phyloP scores from a whole-genome alignment of 129 eudicot species.

The Gnaphalium uliginosum region DNA sequence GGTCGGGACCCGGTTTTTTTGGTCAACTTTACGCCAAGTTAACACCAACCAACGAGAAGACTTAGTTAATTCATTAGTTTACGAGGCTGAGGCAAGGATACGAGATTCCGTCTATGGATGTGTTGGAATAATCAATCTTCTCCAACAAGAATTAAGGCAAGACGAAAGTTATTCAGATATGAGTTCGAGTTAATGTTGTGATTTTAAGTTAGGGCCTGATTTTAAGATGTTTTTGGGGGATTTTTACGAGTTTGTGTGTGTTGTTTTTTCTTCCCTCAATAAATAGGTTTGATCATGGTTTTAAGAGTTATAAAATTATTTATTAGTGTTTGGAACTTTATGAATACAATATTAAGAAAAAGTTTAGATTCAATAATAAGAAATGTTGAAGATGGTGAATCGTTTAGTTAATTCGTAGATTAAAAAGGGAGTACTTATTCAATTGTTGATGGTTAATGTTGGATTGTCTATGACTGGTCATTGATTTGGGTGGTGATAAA shows the following conservation, averaged over 20 bases:
- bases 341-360: neutral
- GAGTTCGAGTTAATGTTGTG: neutral
- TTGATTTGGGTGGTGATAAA: no score
- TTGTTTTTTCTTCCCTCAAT: no score
- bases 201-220: no score
- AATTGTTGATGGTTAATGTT: no score
- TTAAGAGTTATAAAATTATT: no score
- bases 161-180: neutral
- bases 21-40: neutral
- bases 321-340: neutral
- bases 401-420: no score
- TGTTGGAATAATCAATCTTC: neutral
- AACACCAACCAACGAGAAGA: neutral
- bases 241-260: neutral
- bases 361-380: no score
- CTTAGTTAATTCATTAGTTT: neutral
- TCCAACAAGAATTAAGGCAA: neutral
- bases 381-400: neutral
- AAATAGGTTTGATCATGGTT: no score
- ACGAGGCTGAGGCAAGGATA: neutral
- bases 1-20: no score
- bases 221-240: neutral
- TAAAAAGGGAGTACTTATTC: no score
- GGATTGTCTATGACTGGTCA: no score
- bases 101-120: neutral